Percentiles rank a stretch among this genome's conserved stretches.
phyloP scores from a whole-genome alignment of 1,284 basidiomycete genomes.

The Papiliotrema laurentii region DNA sequence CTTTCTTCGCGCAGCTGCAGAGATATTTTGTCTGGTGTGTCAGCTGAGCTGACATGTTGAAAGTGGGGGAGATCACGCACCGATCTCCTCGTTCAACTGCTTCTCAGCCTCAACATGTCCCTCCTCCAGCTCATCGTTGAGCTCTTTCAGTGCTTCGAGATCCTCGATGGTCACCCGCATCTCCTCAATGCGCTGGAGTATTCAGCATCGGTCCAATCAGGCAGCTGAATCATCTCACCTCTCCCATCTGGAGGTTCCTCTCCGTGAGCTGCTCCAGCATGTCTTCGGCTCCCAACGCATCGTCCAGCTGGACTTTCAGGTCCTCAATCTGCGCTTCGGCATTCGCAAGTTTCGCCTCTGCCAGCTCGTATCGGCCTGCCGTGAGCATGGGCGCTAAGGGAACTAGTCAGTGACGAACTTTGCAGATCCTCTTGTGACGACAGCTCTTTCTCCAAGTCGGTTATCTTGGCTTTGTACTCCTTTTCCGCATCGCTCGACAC shows the following conservation, averaged over 20 bases:
- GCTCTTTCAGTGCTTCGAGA: constrained; percentile 88
- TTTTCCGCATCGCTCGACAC: constrained; percentile 80
- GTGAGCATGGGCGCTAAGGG: too few species aligned
- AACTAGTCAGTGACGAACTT: too few species aligned
- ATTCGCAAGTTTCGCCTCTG: constrained; percentile 71
- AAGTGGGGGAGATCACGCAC: constrained; percentile 50
- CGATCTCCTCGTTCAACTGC: constrained; percentile 82
- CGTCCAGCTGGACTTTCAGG: constrained; percentile 89
- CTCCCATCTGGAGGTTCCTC: constrained; percentile 82
- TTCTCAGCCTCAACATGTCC: constrained; percentile 93
- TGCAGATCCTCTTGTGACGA: constrained; percentile 44
- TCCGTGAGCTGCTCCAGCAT: constrained; percentile 94
- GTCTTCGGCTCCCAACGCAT: constrained; percentile 91
- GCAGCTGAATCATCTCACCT: constrained; percentile 53
- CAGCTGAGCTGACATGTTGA: not conserved
- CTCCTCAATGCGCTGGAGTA: constrained; percentile 82
- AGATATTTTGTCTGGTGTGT: constrained; percentile 64
- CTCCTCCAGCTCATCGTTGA: constrained; percentile 96
- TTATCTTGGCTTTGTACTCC: constrained; percentile 73
- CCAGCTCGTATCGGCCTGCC: constrained; percentile 71
- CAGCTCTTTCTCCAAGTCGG: constrained; percentile 86
- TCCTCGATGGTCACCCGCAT: constrained; percentile 94
- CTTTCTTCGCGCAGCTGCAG: constrained; percentile 63
- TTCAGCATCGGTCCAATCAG: not conserved
- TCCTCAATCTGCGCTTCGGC: constrained; percentile 89